These are phyloP conservation scores for Cordyceps pruinosa DNA, from an alignment of 2,329 filamentous ascomycete species.

Conservation along the genomic window DNA sequence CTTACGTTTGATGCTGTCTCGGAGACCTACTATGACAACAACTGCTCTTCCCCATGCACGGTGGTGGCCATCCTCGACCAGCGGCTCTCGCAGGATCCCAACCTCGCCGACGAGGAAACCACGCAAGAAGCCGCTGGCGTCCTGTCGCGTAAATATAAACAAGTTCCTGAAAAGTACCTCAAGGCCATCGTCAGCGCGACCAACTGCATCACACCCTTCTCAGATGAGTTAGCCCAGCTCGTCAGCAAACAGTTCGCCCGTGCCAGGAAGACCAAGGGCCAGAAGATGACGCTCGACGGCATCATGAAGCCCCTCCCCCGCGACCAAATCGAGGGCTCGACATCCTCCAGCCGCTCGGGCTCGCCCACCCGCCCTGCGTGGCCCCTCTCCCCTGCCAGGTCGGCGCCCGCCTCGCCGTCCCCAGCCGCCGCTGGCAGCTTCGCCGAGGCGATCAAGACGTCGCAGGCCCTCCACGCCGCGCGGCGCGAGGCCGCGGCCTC, in stretches of 20 bases:
- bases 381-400: neutral
- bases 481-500: conserved; percentile 27
- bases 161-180: conserved; percentile 38
- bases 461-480: conserved; percentile 24
- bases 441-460: conserved; percentile 23
- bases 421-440: conserved; percentile 19
- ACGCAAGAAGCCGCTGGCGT: conserved; percentile 20
- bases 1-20: conserved; percentile 35
- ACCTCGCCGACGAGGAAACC: conserved; percentile 23
- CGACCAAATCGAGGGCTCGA: conserved; percentile 24
- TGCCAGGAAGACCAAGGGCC: conserved; percentile 30
- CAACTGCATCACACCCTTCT: conserved; percentile 25
- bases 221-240: conserved; percentile 34
- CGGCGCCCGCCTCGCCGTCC: conserved; percentile 4
- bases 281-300: conserved; percentile 33
- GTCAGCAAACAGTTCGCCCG: conserved; percentile 33
- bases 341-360: neutral
- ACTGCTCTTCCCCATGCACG: conserved; percentile 33
- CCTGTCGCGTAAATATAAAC: conserved; percentile 32
- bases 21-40: conserved; percentile 32
- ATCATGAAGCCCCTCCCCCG: conserved; percentile 29
- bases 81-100: conserved; percentile 30
- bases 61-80: conserved; percentile 37
- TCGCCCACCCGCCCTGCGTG: neutral
- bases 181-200: conserved; percentile 36